phyloP scores from a whole-genome alignment of 768 basidiomycete genomes.

The Strobilomyces dryophilus region DNA sequence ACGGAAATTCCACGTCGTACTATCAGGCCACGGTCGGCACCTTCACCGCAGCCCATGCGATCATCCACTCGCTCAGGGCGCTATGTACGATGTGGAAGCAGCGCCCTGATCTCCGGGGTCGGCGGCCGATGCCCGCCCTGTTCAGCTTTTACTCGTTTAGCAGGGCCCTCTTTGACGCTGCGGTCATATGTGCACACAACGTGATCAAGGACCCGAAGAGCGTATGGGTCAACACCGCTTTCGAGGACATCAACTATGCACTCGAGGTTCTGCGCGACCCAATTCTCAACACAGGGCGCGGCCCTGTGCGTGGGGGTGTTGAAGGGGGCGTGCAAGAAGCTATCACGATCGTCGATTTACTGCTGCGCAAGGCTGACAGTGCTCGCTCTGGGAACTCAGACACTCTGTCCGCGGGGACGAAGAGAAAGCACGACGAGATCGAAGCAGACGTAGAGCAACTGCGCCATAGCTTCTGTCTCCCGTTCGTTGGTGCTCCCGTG shows the following conservation, averaged over 20 bases:
- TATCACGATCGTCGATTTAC: slow-evolving; percentile 36
- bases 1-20: slow-evolving; percentile 30
- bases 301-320: slow-evolving; percentile 30
- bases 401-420: slow-evolving; percentile 29
- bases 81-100: slow-evolving; percentile 40
- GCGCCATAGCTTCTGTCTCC: slow-evolving; percentile 37
- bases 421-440: slow-evolving; percentile 42
- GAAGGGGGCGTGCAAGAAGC: slow-evolving; percentile 36
- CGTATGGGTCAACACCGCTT: slow-evolving; percentile 45
- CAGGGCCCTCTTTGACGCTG: slow-evolving; percentile 62
- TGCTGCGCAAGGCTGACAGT: slow-evolving; percentile 39
- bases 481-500: slow-evolving; percentile 39
- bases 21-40: slow-evolving; percentile 55
- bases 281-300: slow-evolving; percentile 28
- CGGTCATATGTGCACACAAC: slow-evolving; percentile 59
- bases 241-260: slow-evolving; percentile 42
- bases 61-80: slow-evolving; percentile 49
- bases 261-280: slow-evolving; percentile 41
- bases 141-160: slow-evolving; percentile 59
- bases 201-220: slow-evolving; percentile 49
- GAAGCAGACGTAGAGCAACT: slow-evolving; percentile 32
- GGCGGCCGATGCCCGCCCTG: slow-evolving; percentile 38
- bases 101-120: slow-evolving; percentile 29
- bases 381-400: slow-evolving; percentile 19
- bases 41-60: slow-evolving; percentile 61